Evolutionary conservation across 352 stramenopile species (phyloP), one percentile per base, ranked within the genome.

Genomic region (Globisporangium mamillatum): DNA sequence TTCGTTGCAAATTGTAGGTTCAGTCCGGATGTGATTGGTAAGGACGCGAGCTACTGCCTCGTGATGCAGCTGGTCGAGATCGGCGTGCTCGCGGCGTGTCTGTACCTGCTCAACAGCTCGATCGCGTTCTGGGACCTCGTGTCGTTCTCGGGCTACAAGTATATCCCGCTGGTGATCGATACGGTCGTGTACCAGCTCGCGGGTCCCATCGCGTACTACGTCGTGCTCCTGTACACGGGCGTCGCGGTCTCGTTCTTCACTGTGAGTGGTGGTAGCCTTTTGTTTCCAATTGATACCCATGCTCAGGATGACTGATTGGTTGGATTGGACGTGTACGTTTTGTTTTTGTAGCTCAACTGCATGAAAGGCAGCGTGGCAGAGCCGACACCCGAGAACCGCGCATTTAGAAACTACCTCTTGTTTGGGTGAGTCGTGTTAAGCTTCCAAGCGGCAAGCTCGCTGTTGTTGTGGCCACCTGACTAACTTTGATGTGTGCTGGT

Each of bases 61-160:
- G 82, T 97, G 53, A 90, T 96, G 78, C 90, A 98, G 72, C 72
- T 97, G 48, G 71, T 97, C 16, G 91, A 97, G 77, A 97, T 99
- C n/a, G 83, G 95, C 29, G 78, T 97, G 48, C 89, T 99, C 64
- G 90, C 95, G 14, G 82, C 97, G 53, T 98, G 94, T 54, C 88
- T 99, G 53, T 99, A 99, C 75, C 74, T 98, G 52, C 88, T 99
- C 68, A 92, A 96, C 68, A 94, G 90, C 63, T 91, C 92, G 3
- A 89, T 98, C 66, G 86, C 91, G 38, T 93, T 98, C 53, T 81
- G 99, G 48, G 98, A 99, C 76, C 75, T 99, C 56, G 84, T 99
- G 58, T 93, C 92, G 41, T 99, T 98, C 76, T 99, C 96, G 14
- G 97, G 97, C 63, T 99, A 99, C 92, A 99, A 99, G 83, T 99